A percentile compares a stretch with the other conserved stretches of the same genome.
phyloP scores from a whole-genome alignment of 371 early-diverging fungal genomes.

The Coemansia sp. region DNA sequence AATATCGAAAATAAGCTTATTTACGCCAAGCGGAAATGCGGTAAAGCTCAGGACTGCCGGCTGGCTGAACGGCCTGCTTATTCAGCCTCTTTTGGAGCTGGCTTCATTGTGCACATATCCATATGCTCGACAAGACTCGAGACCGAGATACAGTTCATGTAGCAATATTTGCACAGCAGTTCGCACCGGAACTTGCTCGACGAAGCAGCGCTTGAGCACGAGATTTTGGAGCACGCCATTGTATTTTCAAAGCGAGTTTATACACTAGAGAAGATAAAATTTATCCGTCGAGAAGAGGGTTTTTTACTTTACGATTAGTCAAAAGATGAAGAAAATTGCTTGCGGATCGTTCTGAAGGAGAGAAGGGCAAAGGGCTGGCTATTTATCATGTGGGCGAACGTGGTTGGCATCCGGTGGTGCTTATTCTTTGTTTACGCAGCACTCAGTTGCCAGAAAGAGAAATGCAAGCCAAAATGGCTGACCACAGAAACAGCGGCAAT shows the following conservation, averaged over 20 bases:
- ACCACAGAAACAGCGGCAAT: too few species aligned
- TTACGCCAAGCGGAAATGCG: not conserved
- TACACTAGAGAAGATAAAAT: not conserved
- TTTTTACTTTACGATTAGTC: not conserved
- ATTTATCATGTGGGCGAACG: not conserved
- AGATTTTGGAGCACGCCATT: slow-evolving; percentile 29
- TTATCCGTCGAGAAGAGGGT: not conserved
- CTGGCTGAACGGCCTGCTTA: not conserved
- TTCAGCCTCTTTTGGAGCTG: not conserved
- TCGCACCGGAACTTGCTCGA: slow-evolving; percentile 23
- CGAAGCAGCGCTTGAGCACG: slow-evolving; percentile 17
- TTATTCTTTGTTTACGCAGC: not conserved
- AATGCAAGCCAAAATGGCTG: not conserved
- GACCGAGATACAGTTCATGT: slow-evolving; percentile 10
- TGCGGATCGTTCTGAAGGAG: not conserved
- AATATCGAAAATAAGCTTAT: not conserved
- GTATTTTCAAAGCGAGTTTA: not conserved
- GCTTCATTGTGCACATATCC: slow-evolving; percentile 20
- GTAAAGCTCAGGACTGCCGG: not conserved
- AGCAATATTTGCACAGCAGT: slow-evolving; percentile 21
- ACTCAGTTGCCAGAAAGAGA: not conserved
- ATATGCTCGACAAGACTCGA: slow-evolving; percentile 17
- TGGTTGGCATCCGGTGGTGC: not conserved
- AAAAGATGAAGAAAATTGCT: not conserved
- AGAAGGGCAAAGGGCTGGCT: not conserved